These are phyloP conservation scores for Antrodiella citrinella DNA, from an alignment of 768 basidiomycete genomes.

Conservation along the genomic window DNA sequence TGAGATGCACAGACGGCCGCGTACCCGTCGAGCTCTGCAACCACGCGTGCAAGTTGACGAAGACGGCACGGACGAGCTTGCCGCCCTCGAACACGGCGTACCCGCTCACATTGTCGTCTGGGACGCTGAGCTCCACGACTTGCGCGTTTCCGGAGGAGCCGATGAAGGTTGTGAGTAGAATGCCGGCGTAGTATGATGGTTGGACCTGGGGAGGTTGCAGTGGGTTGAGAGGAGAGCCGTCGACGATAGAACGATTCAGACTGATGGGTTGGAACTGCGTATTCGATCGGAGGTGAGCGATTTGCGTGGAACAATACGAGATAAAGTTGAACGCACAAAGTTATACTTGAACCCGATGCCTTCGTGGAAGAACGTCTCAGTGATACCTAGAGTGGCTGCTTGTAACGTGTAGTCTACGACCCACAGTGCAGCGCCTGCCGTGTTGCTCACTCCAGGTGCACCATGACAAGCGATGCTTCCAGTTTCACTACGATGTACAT, in stretches of 20 bases:
- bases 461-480: conserved; percentile 32
- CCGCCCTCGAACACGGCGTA: conserved; percentile 53
- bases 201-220: conserved; percentile 55
- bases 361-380: conserved; percentile 53
- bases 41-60: conserved; percentile 53
- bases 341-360: conserved; percentile 70
- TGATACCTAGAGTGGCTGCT: conserved; percentile 47
- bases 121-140: conserved; percentile 41
- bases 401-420: conserved; percentile 56
- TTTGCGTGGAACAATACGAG: background rate
- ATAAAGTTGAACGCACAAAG: conserved; percentile 29
- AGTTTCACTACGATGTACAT: conserved; percentile 25
- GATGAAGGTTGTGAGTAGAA: conserved; percentile 52
- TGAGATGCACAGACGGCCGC: conserved; percentile 29
- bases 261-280: conserved; percentile 54
- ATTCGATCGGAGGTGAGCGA: background rate
- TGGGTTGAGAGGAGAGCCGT: conserved; percentile 40
- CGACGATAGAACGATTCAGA: conserved; percentile 47
- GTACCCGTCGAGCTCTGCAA: conserved; percentile 26
- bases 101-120: conserved; percentile 41
- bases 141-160: conserved; percentile 34
- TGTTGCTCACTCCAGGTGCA: conserved; percentile 52
- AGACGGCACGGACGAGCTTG: conserved; percentile 37
- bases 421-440: conserved; percentile 66
- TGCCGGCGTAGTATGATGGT: conserved; percentile 57